Evolutionary conservation across 2,329 filamentous ascomycete genomes (phyloP), one percentile per base, ranked within the genome.

Genomic region (Myriosclerotinia scirpicola): DNA sequence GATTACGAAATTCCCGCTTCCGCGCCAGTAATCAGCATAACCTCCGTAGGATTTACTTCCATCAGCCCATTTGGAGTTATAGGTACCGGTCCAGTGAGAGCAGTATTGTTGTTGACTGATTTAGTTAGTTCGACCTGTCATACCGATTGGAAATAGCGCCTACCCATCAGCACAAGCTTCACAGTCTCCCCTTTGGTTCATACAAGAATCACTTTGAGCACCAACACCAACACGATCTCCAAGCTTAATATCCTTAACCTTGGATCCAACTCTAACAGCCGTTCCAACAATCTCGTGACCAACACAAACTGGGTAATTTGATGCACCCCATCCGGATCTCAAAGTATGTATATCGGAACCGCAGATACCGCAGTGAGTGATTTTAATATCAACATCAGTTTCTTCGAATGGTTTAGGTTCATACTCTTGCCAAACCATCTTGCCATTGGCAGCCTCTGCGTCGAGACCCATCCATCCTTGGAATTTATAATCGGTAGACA

Each of bases 1-100:
- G 72, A 87, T 82, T 42, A 81, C 81, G 70, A 91, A 93, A 71
- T 85, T 83, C 20, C 78, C 80, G 0, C 82, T 81, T 0, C 81
- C 82, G 20, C 87, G 81, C 74, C 82, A 82, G 68, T 84, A 76
- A 78, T 79, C 1, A 80, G 81, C 70, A 63, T 76, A 77, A 56
- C 83, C 87, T 22, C 87, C 87, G 72, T 86, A 87, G 3, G 83
- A 72, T 56, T 75, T 77, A 5, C 70, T 72, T 46, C 73, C 75
- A 44, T 76, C 73, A 12, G 73, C 54, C 54, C 74, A 75, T 64
- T 72, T 72, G 17, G 72, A 69, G 54, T 81, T 80, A 68, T 84
- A 86, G 3, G 83, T 85, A 48, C 77, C 76, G 14, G 81, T 65
- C 11, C 5, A 7, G 17, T 15, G 15, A 12, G 54, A 11, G 26